Percentiles rank a stretch among this genome's conserved stretches.
Conservation (phyloP, 345 rosid genomes). For the Ceriops tagal region DNA sequence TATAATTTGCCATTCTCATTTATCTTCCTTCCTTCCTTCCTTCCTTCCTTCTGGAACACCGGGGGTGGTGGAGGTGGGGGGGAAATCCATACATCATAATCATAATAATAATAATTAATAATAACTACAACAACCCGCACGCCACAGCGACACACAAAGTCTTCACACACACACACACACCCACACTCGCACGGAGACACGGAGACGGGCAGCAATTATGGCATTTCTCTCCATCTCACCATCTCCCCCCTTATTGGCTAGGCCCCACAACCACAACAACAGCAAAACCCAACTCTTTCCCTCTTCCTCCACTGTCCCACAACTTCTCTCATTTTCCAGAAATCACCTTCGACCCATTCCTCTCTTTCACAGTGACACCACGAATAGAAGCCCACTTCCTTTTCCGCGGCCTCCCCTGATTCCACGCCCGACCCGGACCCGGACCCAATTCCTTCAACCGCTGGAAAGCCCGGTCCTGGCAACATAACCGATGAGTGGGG, state of each 20-base stretch:
- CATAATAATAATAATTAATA: too few species aligned
- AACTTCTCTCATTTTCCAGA: not conserved
- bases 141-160: too few species aligned
- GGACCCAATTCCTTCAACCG: not conserved
- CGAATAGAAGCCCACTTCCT: not conserved
- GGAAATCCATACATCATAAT: too few species aligned
- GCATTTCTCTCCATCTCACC: too few species aligned
- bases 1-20: too few species aligned
- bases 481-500: slow-evolving; percentile 81
- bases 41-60: too few species aligned
- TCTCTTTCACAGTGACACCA: slow-evolving; percentile 19
- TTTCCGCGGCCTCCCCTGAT: slow-evolving; percentile 18
- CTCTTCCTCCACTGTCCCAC: not conserved
- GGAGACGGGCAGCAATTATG: not conserved
- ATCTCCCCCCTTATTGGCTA: too few species aligned
- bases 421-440: slow-evolving; percentile 27
- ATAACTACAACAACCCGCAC: too few species aligned
- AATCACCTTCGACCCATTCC: not conserved
- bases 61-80: too few species aligned
- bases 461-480: not conserved
- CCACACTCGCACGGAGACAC: not conserved
- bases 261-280: too few species aligned
- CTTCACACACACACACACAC: too few species aligned
- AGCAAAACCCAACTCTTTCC: slow-evolving; percentile 2
- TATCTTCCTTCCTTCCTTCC: too few species aligned